Evolutionary conservation across 306 rosid species (phyloP).

Genomic region (Prinsepia uniflora): DNA sequence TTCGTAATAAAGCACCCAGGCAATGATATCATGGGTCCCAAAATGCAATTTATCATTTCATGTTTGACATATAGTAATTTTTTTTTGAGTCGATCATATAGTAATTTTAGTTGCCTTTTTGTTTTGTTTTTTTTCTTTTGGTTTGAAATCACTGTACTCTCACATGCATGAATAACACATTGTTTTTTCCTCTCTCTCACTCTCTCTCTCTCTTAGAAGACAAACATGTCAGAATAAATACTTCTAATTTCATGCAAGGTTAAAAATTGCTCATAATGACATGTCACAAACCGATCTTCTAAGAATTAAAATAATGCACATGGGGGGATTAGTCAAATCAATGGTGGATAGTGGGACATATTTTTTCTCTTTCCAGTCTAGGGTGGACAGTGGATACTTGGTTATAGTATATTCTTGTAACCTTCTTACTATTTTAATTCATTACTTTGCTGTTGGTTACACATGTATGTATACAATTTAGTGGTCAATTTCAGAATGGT

Average conservation of each 20-base stretch:
- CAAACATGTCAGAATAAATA: no score
- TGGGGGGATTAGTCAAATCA: neutral
- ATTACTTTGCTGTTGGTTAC: neutral
- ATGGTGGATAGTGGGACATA: neutral
- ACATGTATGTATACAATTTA: no score
- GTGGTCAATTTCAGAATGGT: no score
- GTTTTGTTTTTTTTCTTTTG: neutral
- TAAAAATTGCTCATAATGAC: no score
- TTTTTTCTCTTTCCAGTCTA: no score
- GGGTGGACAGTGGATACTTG: neutral
- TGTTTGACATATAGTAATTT: neutral
- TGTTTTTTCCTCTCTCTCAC: neutral
- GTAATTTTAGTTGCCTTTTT: neutral
- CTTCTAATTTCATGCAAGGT: no score
- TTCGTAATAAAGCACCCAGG: neutral
- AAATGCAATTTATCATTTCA: neutral
- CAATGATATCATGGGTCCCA: slow-evolving; percentile 9
- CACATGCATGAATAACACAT: neutral
- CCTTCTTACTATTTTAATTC: neutral
- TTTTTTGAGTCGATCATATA: neutral
- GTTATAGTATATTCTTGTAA: no score
- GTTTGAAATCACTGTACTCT: neutral
- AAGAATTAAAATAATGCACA: no score
- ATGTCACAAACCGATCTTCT: no score
- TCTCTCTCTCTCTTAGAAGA: no score